Percentiles rank a stretch among this genome's conserved stretches.
Evolutionary conservation across 495 filamentous ascomycete species (phyloP).

Genomic region (Aspergillus carlsbadensis): DNA sequence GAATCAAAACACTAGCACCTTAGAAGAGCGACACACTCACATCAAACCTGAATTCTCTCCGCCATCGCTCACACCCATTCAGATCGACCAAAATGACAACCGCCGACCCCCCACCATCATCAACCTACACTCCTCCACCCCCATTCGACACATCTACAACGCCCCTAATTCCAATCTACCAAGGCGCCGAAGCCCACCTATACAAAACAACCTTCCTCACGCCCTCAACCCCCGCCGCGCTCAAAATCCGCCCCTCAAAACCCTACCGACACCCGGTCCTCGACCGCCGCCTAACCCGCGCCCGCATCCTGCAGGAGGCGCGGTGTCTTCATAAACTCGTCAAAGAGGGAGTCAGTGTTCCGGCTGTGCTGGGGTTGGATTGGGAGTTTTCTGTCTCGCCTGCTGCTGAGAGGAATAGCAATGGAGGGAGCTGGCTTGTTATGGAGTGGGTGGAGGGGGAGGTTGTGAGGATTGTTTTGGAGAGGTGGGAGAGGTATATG

Average conservation of each 20-base stretch:
- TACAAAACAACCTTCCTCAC: slow-evolving; percentile 82
- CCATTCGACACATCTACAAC: background rate
- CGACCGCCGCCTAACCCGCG: slow-evolving; percentile 81
- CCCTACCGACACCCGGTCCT: slow-evolving; percentile 89
- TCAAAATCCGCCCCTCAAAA: slow-evolving; percentile 93
- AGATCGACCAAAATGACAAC: background rate
- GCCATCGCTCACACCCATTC: background rate
- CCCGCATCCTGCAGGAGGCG: slow-evolving; percentile 83
- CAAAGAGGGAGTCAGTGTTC: slow-evolving; percentile 74
- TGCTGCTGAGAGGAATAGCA: too few relatives aligned
- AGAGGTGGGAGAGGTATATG: slow-evolving; percentile 53
- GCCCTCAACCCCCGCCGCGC: slow-evolving; percentile 66
- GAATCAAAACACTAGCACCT: background rate
- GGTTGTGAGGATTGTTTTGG: slow-evolving; percentile 65
- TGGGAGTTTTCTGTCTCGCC: slow-evolving; percentile 50
- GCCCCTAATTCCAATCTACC: slow-evolving; percentile 51
- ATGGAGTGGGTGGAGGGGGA: slow-evolving; percentile 88
- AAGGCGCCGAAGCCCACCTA: slow-evolving; percentile 94
- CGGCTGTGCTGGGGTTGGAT: slow-evolving; percentile 73
- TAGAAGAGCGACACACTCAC: too few relatives aligned
- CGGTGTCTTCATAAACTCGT: slow-evolving; percentile 73
- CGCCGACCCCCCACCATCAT: background rate
- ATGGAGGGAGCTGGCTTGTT: slow-evolving; percentile 61
- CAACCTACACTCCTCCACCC: background rate
- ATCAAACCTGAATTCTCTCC: background rate